Evolutionary conservation across 371 early-diverging fungal species (phyloP), one percentile per base, ranked within the genome.

Genomic region (Lichtheimia hyalospora): DNA sequence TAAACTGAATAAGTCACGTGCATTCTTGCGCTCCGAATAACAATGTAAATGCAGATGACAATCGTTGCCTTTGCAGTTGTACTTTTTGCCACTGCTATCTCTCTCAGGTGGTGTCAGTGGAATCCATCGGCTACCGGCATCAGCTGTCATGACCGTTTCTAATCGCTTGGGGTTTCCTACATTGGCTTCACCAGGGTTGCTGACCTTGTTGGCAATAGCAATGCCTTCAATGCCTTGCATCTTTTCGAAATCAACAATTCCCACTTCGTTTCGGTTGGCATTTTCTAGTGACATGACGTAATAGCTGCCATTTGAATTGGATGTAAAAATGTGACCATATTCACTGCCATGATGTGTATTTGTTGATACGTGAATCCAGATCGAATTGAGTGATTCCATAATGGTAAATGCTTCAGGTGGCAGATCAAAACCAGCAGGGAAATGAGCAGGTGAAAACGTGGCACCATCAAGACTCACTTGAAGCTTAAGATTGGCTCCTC

Each of bases 191-290:
- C 72, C 66, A 25, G 88, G 78, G 55, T 96, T 96, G 54, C 64
- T 66, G 20, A 97, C 94, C 14, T 79, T 63, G 64, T 98, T 98
- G 58, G 92, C 89, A 8, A 98, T 60, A 1, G 96, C 87, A 28
- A 95, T 87, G 43, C 96, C 96, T 66, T 90, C 89, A 23, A 98
- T 84, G 12, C 94, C 96, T 53, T 90, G 88, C 84, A 96, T 89
- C 63, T 91, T 92, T 69, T 96, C 97, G 76, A 93, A 95, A 65
- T 98, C 98, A 5, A 97, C 96, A 58, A 90, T 83, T 21, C 96
- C 96, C 25, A 65, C 57, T 12, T 81, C 82, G 48, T 93, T 89
- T 40, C 92, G 89, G 68, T 97, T 96, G 24, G 92, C 89, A 23
- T 87, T 69, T 41, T 83, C 83, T 41, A 90, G 73, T 0, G 92